Evolutionary conservation across 257 asterid species (phyloP), one percentile per base, ranked within the genome.

Genomic region (Petrea volubilis): DNA sequence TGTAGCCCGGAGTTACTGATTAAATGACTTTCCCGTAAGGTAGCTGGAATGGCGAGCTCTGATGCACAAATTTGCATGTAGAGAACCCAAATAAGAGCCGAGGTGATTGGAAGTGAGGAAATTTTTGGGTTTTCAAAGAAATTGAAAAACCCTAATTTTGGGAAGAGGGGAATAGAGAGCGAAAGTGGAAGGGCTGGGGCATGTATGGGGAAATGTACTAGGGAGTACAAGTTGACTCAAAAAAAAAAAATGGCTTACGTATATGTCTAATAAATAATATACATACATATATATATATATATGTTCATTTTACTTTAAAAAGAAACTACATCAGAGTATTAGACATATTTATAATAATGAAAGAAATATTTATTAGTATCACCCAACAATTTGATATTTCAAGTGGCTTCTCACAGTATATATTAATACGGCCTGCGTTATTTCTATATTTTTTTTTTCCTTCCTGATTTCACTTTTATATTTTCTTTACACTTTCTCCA

Each of bases 141-240:
- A 71, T 79, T 79, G 78, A 71, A 75, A 38, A 79, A 75, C 84
- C 84, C 81, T 75, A 80, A 75, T 68, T 80, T 76, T 40, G 71
- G 69, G 74, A 72, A 55, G 67, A 72, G 73, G 72, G 73, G 73
- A 52, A 64, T 20, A 41, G 41, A 36, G 65, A 50, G 70, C 49
- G 36, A 74, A 64, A 65, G 55, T 60, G 68, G 72, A 72, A 52
- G 34, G 69, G 67, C 31, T 17, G 43, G 34, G 69, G 67, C 31
- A 20, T 43, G 71, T 74, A 53, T 47, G 74, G 28, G 27, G 67
- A 51, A 53, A 15, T 43, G 18, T 8, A 43, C 34, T 43, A 17
- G 24, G 46, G 62, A 74, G 20, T 10, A 24, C 15, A 51, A 61
- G 24, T 34, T 58, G 18, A 10, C 43, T 56, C 34, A 59, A 21